These are phyloP conservation scores for Botrytis hyacinthi DNA, from an alignment of 2,329 filamentous ascomycete species.

Conservation along the genomic window DNA sequence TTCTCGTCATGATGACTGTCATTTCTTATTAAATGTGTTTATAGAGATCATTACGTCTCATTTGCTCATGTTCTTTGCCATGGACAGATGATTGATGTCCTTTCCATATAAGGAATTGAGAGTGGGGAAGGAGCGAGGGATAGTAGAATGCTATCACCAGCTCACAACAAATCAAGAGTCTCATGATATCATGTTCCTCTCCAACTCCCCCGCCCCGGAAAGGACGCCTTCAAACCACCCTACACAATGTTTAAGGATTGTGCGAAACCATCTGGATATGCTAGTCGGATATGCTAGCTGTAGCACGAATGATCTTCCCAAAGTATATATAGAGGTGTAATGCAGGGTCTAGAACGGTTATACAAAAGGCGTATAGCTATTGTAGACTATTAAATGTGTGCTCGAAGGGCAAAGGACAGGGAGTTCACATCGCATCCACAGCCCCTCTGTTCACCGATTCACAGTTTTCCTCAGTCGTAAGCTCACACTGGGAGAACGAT, in stretches of 20 bases:
- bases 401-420: background rate
- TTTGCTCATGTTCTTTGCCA: background rate
- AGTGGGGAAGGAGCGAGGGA: background rate
- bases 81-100: background rate
- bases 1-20: background rate
- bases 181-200: background rate
- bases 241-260: background rate
- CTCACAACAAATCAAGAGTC: background rate
- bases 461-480: too few species aligned
- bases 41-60: background rate
- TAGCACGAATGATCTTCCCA: background rate
- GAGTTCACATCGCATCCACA: background rate
- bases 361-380: background rate
- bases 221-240: background rate
- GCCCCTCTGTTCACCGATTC: too few species aligned
- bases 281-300: background rate
- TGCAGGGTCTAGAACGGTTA: background rate
- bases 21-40: background rate
- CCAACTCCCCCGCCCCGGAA: background rate
- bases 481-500: background rate
- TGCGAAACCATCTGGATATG: background rate
- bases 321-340: accelerated
- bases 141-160: background rate
- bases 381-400: background rate
- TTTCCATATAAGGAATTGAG: background rate